phyloP scores from a whole-genome alignment of 805 yeast species.

The Teunomyces gatunensis region DNA sequence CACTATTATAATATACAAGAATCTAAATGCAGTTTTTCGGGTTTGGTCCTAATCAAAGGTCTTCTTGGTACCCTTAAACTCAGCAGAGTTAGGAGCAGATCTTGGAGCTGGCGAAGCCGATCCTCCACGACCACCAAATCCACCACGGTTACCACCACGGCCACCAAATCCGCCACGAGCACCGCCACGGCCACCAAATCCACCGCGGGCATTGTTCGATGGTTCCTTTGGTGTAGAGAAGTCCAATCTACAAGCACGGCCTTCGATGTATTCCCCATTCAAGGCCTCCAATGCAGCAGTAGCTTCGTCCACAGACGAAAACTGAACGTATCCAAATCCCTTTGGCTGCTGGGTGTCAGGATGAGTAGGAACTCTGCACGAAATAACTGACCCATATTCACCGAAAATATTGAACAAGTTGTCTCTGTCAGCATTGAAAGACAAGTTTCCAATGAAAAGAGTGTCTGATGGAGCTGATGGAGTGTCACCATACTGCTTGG shows the following conservation, averaged over 20 bases:
- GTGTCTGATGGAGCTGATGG: conserved; percentile 94
- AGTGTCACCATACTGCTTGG: conserved; percentile 84
- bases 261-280: conserved; percentile 86
- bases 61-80: conserved; percentile 81
- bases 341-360: conserved; percentile 98
- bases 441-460: conserved; percentile 91
- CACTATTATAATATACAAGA: background rate
- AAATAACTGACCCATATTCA: conserved; percentile 75
- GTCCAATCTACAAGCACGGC: conserved; percentile 93
- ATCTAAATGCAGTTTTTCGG: conserved; percentile 8
- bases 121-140: conserved; percentile 23
- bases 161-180: conserved; percentile 35
- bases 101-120: conserved; percentile 34
- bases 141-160: conserved; percentile 40
- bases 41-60: conserved; percentile 58
- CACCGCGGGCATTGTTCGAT: conserved; percentile 22
- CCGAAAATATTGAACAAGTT: conserved; percentile 69
- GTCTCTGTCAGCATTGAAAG: conserved; percentile 87
- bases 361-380: conserved; percentile 95
- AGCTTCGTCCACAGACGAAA: conserved; percentile 82
- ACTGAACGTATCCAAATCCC: conserved; percentile 98
- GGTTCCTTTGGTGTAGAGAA: conserved; percentile 85
- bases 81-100: conserved; percentile 40
- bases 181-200: conserved; percentile 20
- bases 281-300: conserved; percentile 80